Evolutionary conservation across 768 basidiomycete genomes (phyloP).

Genomic region (Serendipita indica): DNA sequence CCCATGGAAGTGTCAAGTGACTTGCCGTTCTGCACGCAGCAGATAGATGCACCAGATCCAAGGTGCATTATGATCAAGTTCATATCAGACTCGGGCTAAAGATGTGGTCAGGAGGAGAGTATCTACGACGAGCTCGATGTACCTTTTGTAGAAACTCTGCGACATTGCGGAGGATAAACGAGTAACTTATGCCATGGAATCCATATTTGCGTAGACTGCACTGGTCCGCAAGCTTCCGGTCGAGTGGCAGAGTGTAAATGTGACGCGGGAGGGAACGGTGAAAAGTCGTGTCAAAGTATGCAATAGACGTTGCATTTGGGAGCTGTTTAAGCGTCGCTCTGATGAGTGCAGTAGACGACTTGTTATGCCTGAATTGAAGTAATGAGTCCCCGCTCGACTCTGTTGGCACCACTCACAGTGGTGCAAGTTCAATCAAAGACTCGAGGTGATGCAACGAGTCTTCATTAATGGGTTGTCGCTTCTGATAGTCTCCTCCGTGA

Average conservation of each 20-base stretch:
- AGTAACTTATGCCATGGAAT: conserved; percentile 74
- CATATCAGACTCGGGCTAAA: conserved; percentile 31
- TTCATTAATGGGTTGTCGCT: conserved; percentile 52
- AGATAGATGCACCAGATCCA: conserved; percentile 79
- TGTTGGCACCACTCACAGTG: conserved; percentile 37
- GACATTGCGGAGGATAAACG: conserved; percentile 52
- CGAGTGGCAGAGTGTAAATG: conserved; percentile 66
- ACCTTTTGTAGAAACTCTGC: conserved; percentile 45
- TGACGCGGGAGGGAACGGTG: conserved; percentile 62
- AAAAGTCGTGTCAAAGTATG: conserved; percentile 82
- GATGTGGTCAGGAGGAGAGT: not conserved
- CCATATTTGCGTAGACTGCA: conserved; percentile 78
- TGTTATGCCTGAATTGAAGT: conserved; percentile 37
- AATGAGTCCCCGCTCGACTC: conserved; percentile 8
- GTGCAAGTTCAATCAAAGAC: conserved; percentile 63
- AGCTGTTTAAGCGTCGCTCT: conserved; percentile 44
- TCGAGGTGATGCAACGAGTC: conserved; percentile 60
- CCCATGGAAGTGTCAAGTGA: conserved; percentile 87
- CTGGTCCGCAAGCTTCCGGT: conserved; percentile 41
- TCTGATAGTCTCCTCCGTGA: conserved; percentile 68
- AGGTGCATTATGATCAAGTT: conserved; percentile 77
- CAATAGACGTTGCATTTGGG: conserved; percentile 55
- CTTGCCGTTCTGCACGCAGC: conserved; percentile 54
- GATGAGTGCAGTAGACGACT: conserved; percentile 45
- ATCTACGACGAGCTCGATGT: not conserved